Percentiles rank a stretch among this genome's conserved stretches.
Conservation (phyloP, 1,139 yeast species). For the Lodderomyces theae region DNA sequence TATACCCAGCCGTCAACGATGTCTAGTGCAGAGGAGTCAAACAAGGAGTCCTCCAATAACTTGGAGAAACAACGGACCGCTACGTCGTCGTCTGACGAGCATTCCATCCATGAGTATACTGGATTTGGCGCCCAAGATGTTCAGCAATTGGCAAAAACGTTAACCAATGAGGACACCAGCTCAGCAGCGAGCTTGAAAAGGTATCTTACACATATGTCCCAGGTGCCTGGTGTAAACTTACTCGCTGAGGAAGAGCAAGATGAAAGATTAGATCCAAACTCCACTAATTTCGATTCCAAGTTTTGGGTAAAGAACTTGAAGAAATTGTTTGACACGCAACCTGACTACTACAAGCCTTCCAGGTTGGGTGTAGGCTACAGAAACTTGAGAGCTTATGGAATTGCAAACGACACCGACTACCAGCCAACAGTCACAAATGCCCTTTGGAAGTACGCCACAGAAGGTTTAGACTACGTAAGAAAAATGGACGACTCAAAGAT, state of each 20-base stretch:
- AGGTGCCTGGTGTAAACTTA: conserved; percentile 50
- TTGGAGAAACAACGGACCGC: conserved; percentile 1
- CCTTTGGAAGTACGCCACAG: conserved; percentile 26
- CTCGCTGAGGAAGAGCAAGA: conserved; percentile 18
- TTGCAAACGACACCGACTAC: conserved; percentile 75
- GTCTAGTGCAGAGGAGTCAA: too few species aligned
- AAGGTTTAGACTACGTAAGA: conserved; percentile 12
- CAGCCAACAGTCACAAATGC: conserved; percentile 68
- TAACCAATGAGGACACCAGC: conserved; percentile 32
- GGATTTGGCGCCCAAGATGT: conserved; percentile 1
- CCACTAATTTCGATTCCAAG: conserved; percentile 22
- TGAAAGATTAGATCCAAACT: conserved; percentile 14
- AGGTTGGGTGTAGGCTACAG: conserved; percentile 68
- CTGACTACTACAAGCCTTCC: conserved; percentile 53
- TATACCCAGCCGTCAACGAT: too few species aligned
- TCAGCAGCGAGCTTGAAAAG: conserved; percentile 16
- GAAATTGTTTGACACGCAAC: conserved; percentile 20
- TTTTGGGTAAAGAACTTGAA: conserved; percentile 72
- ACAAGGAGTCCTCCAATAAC: neutral
- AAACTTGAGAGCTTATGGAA: conserved; percentile 69
- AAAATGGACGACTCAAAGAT: conserved; percentile 11
- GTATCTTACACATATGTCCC: conserved; percentile 49
- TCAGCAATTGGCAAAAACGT: conserved; percentile 4
- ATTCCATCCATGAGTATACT: neutral
- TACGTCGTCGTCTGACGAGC: neutral